phyloP scores from a whole-genome alignment of 2,329 filamentous ascomycete genomes.

The Trichoderma lentiforme region DNA sequence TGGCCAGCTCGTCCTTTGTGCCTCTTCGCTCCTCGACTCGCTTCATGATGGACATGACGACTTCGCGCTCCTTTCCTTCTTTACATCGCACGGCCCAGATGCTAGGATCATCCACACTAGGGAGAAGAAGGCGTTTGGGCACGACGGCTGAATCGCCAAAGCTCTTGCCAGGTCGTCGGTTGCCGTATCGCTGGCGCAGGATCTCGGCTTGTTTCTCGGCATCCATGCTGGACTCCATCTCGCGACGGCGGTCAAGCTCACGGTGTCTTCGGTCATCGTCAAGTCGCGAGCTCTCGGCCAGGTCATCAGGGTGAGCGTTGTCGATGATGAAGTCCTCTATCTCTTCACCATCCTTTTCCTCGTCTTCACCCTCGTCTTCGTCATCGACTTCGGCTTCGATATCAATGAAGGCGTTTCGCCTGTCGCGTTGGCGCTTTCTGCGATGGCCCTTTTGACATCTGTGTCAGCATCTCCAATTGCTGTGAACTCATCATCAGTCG shows the following conservation, averaged over 20 bases:
- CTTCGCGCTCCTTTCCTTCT: constrained; percentile 91
- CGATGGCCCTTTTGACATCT: constrained; percentile 54
- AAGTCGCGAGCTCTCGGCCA: constrained; percentile 73
- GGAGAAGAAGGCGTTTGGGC: constrained; percentile 81
- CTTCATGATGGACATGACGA: constrained; percentile 83
- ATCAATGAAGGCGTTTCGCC: constrained; percentile 87
- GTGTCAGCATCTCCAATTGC: constrained; percentile 24
- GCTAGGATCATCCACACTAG: constrained; percentile 89
- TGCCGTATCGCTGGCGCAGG: constrained; percentile 83
- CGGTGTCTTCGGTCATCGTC: constrained; percentile 90
- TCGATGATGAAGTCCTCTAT: constrained; percentile 83
- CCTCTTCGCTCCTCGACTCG: constrained; percentile 76
- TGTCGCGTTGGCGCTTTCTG: constrained; percentile 75
- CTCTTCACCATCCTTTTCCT: constrained; percentile 83
- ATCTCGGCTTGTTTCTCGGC: constrained; percentile 89
- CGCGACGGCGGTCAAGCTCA: constrained; percentile 87
- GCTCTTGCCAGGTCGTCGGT: constrained; percentile 63
- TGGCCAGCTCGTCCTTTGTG: constrained; percentile 75
- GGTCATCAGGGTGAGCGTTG: constrained; percentile 86
- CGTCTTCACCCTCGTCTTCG: constrained; percentile 82
- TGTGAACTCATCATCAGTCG: not conserved
- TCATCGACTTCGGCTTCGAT: constrained; percentile 98
- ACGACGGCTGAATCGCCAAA: constrained; percentile 71
- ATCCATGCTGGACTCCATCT: constrained; percentile 83
- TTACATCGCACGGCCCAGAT: constrained; percentile 95